Evolutionary conservation across 1,284 basidiomycete species (phyloP).

Genomic region (Malassezia yamatoensis): DNA sequence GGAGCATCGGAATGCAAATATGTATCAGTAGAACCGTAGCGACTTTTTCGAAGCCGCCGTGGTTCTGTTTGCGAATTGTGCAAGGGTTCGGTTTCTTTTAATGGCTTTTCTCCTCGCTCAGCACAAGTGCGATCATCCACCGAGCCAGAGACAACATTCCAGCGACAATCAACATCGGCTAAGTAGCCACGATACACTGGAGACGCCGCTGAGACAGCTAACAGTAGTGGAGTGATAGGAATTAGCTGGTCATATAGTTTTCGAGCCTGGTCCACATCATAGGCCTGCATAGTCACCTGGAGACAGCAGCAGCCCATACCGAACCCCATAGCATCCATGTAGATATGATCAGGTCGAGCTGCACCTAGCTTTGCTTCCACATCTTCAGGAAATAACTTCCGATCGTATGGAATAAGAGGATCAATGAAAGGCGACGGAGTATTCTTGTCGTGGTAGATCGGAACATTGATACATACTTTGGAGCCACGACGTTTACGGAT

Average conservation of each 20-base stretch:
- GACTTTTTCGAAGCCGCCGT: slow-evolving; percentile 73
- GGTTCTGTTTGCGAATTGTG: slow-evolving; percentile 14
- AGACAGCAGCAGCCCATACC: slow-evolving; percentile 99
- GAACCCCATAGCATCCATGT: slow-evolving; percentile 99
- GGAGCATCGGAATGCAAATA: slow-evolving; percentile 57
- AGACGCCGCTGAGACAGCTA: slow-evolving; percentile 86
- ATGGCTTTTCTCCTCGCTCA: slow-evolving; percentile 64
- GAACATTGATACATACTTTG: slow-evolving; percentile 91
- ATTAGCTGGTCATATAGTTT: slow-evolving; percentile 87
- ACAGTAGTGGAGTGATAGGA: slow-evolving; percentile 87
- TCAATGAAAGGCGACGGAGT: slow-evolving; percentile 84
- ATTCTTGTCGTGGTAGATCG: slow-evolving; percentile 75
- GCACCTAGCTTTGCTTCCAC: slow-evolving; percentile 73
- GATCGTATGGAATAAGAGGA: slow-evolving; percentile 74
- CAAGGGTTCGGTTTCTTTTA: slow-evolving; percentile 3
- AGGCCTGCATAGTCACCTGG: slow-evolving; percentile 94
- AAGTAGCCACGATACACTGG: slow-evolving; percentile 89
- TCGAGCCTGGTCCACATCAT: slow-evolving; percentile 80
- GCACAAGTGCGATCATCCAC: slow-evolving; percentile 93
- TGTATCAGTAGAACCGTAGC: slow-evolving; percentile 89
- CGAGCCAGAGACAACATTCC: slow-evolving; percentile 94
- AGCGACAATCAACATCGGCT: slow-evolving; percentile 91
- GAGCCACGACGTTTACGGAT: slow-evolving; percentile 79
- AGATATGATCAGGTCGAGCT: slow-evolving; percentile 80
- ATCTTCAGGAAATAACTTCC: slow-evolving; percentile 69